Evolutionary conservation across 1,284 basidiomycete genomes (phyloP).

Genomic region (Rhodotorula glutinis): DNA sequence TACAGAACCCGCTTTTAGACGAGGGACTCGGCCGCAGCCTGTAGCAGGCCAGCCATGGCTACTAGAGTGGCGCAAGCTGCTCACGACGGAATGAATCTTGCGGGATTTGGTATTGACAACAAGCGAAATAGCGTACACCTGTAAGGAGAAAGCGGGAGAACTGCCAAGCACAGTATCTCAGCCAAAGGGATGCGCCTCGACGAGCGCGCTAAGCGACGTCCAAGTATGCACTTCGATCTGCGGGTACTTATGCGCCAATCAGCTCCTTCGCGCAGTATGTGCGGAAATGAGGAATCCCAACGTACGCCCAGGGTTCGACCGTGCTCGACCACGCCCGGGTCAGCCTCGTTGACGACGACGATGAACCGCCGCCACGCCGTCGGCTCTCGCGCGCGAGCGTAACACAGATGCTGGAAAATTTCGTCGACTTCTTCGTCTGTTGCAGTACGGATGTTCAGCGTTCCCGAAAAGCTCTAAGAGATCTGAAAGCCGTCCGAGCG

Average conservation of each 20-base stretch:
- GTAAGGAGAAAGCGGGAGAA: too few relatives aligned
- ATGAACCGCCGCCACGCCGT: slow-evolving; percentile 15
- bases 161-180: neutral
- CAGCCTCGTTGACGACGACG: slow-evolving; percentile 8
- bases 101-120: neutral
- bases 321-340: neutral
- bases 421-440: slow-evolving; percentile 16
- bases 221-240: slow-evolving; percentile 21
- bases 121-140: neutral
- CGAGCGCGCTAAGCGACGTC: slow-evolving; percentile 4
- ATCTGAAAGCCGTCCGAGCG: too few relatives aligned
- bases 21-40: neutral
- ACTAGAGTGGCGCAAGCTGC: slow-evolving; percentile 16
- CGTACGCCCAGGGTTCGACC: slow-evolving; percentile 10
- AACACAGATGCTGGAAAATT: slow-evolving; percentile 1
- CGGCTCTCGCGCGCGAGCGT: slow-evolving; percentile 1
- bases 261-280: neutral
- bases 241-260: too few relatives aligned
- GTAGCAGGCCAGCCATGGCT: slow-evolving; percentile 34
- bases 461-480: too few relatives aligned
- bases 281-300: neutral
- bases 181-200: slow-evolving; percentile 5
- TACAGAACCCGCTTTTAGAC: neutral
- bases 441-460: neutral
- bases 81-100: neutral